phyloP scores from a whole-genome alignment of 1,284 basidiomycete genomes.

The Peniophora sp. region DNA sequence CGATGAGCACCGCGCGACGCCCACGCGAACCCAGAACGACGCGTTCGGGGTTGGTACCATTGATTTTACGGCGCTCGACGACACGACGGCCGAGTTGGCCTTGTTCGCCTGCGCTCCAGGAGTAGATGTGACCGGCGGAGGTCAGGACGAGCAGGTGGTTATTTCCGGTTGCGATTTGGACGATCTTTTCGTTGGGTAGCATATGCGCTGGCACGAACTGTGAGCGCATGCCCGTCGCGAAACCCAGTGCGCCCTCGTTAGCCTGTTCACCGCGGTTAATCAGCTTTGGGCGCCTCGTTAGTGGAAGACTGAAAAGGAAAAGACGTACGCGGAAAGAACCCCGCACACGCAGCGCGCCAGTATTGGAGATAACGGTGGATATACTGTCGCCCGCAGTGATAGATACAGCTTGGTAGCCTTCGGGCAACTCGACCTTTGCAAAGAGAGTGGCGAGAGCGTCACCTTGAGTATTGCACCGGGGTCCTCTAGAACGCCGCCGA shows the following conservation, averaged over 20 bases:
- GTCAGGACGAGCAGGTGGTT: conserved; percentile 88
- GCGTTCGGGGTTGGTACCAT: conserved; percentile 77
- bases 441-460: conserved; percentile 77
- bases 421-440: conserved; percentile 62
- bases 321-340: conserved; percentile 82
- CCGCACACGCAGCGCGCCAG: conserved; percentile 83
- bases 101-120: conserved; percentile 85
- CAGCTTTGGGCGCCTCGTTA: too few species aligned
- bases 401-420: conserved; percentile 77
- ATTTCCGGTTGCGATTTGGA: conserved; percentile 71
- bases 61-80: conserved; percentile 75
- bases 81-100: conserved; percentile 83
- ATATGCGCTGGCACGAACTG: conserved; percentile 69
- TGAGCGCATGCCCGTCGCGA: conserved; percentile 58
- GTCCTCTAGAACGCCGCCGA: conserved; percentile 71
- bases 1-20: conserved; percentile 70
- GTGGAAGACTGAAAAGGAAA: too few species aligned
- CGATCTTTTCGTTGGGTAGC: conserved; percentile 70
- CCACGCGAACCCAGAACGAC: conserved; percentile 61
- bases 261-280: too few species aligned
- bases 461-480: conserved; percentile 50
- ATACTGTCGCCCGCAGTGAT: conserved; percentile 82
- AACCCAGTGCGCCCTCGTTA: conserved; percentile 82
- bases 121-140: conserved; percentile 75
- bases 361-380: conserved; percentile 70